Evolutionary conservation across 2,329 filamentous ascomycete species (phyloP).

Genomic region (Ophiostoma triangulosporum): DNA sequence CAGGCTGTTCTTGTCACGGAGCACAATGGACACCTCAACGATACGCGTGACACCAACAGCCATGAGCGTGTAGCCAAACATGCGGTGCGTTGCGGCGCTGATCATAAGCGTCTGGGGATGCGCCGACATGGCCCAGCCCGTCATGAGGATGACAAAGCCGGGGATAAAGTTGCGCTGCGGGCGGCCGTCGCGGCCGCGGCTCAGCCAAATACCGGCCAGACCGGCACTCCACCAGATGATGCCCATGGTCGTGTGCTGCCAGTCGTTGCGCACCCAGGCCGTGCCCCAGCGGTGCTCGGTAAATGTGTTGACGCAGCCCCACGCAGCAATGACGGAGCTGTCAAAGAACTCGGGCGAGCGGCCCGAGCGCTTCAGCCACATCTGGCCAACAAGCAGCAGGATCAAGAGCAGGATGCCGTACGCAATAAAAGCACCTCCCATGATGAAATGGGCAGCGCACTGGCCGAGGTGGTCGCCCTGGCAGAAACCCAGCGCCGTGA

Average conservation of each 20-base stretch:
- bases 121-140: slow-evolving; percentile 88
- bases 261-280: slow-evolving; percentile 81
- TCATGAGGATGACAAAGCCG: slow-evolving; percentile 78
- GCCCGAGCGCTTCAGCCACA: slow-evolving; percentile 69
- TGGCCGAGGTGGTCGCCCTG: slow-evolving; percentile 83
- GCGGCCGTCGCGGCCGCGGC: slow-evolving; percentile 64
- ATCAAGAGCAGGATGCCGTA: slow-evolving; percentile 85
- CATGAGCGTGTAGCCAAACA: slow-evolving; percentile 96
- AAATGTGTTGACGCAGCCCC: slow-evolving; percentile 97
- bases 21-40: slow-evolving; percentile 80
- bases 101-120: slow-evolving; percentile 76
- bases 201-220: slow-evolving; percentile 83
- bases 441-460: slow-evolving; percentile 94
- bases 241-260: slow-evolving; percentile 99
- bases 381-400: slow-evolving; percentile 73
- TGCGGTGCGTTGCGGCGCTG: slow-evolving; percentile 73
- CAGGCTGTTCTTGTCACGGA: slow-evolving; percentile 55
- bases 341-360: slow-evolving; percentile 96
- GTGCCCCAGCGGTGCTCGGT: slow-evolving; percentile 92
- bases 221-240: slow-evolving; percentile 97
- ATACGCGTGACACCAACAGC: slow-evolving; percentile 70
- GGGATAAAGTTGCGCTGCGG: slow-evolving; percentile 91
- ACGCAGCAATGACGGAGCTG: slow-evolving; percentile 75
- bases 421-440: slow-evolving; percentile 91
- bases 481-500: slow-evolving; percentile 85